These are phyloP conservation scores for Elsinoe perseae DNA, from an alignment of 2,329 filamentous ascomycete species.

Conservation along the genomic window DNA sequence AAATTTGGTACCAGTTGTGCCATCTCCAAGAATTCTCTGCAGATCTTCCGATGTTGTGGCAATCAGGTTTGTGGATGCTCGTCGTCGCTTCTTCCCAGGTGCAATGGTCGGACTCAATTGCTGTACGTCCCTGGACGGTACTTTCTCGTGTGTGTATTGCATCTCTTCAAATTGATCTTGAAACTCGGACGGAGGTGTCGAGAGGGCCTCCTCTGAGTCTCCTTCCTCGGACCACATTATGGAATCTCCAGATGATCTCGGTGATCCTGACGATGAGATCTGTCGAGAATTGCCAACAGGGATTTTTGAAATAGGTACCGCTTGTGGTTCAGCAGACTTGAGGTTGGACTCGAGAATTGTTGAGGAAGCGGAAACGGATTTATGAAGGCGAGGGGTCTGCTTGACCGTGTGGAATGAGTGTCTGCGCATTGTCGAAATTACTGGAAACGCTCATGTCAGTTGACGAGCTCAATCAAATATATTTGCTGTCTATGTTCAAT, in stretches of 20 bases:
- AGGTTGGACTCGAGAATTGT: conserved; percentile 28
- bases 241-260: conserved; percentile 35
- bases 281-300: conserved; percentile 14
- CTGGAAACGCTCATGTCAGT: conserved; percentile 5
- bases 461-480: background rate
- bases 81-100: conserved; percentile 32
- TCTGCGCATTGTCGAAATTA: conserved; percentile 21
- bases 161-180: conserved; percentile 39
- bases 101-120: conserved; percentile 1
- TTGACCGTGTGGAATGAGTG: conserved; percentile 28
- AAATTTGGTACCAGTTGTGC: conserved; percentile 49
- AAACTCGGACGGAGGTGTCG: conserved; percentile 39
- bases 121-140: background rate
- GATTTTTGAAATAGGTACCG: conserved; percentile 18
- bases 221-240: conserved; percentile 34
- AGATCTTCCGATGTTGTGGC: conserved; percentile 52
- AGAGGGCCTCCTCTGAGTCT: conserved; percentile 36
- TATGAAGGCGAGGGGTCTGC: conserved; percentile 26
- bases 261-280: conserved; percentile 24
- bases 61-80: conserved; percentile 61
- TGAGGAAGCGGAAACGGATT: conserved; percentile 25
- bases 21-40: conserved; percentile 49
- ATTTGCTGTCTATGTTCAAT: background rate
- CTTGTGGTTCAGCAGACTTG: conserved; percentile 37
- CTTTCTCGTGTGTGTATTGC: conserved; percentile 26